These are phyloP conservation scores for Aspergillus terreus DNA, from an alignment of 2,329 filamentous ascomycete genomes.

Conservation along the genomic window DNA sequence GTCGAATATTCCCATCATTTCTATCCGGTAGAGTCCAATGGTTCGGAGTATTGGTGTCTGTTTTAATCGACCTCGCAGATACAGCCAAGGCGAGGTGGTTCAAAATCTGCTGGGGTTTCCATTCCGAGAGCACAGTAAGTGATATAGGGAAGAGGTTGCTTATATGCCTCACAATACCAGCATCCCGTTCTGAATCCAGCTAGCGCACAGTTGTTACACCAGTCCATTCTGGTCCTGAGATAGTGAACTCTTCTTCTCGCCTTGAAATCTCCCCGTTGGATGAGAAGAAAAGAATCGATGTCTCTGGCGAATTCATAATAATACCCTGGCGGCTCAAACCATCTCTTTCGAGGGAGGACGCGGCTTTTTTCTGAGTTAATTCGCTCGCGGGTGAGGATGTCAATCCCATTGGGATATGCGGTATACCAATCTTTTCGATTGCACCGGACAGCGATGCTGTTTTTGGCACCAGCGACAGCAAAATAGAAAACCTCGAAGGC, in stretches of 20 bases:
- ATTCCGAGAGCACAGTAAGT: background rate
- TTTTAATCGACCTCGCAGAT: no score
- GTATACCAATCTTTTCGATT: background rate
- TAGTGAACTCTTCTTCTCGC: background rate
- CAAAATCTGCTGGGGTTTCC: no score
- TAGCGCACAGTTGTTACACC: background rate
- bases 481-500: background rate
- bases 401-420: background rate
- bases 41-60: no score
- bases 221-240: background rate
- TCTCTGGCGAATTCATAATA: background rate
- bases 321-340: background rate
- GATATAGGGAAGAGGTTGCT: background rate
- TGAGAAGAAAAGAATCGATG: background rate
- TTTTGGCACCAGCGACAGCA: background rate
- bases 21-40: no score
- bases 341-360: background rate
- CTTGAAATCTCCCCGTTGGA: background rate
- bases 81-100: no score
- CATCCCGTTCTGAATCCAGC: background rate
- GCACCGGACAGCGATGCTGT: background rate
- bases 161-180: background rate
- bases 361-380: background rate
- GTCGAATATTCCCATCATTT: no score
- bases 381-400: background rate